These are phyloP conservation scores for Pseudisothecium myosuroides DNA, from an alignment of 225 moss, liverwort and hornwort genomes.

Conservation along the genomic window DNA sequence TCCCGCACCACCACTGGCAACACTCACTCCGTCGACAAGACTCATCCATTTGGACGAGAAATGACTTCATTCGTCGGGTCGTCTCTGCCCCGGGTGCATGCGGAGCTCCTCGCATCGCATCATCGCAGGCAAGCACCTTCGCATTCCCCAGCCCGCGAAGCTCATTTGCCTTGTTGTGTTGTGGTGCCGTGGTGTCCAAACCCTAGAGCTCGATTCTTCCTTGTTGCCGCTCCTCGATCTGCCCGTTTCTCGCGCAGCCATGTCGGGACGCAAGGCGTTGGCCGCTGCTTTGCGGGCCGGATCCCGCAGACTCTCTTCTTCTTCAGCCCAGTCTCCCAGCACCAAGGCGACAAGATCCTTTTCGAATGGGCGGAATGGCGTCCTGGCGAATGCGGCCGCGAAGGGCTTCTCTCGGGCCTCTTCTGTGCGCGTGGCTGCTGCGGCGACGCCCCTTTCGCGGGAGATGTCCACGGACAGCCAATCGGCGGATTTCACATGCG, in stretches of 20 bases:
- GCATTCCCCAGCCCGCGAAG: background rate
- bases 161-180: background rate
- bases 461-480: constrained; percentile 35
- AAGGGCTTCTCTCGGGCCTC: constrained; percentile 39
- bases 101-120: background rate
- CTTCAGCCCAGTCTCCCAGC: background rate
- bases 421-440: constrained; percentile 10
- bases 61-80: background rate
- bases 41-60: background rate
- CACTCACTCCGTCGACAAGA: too few relatives aligned
- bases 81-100: background rate
- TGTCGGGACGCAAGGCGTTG: constrained; percentile 9
- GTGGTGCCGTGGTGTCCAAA: background rate
- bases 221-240: background rate
- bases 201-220: background rate
- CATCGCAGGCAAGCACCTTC: background rate
- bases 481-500: constrained; percentile 64
- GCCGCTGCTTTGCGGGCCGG: constrained; percentile 12
- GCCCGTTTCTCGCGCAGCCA: background rate
- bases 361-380: constrained; percentile 27
- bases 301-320: constrained; percentile 23
- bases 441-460: constrained; percentile 8
- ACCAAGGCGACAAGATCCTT: constrained; percentile 15
- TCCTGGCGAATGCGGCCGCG: constrained; percentile 48
- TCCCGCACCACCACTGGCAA: background rate